A percentile compares a stretch with the other conserved stretches of the same genome.
Conservation (phyloP, 2,329 filamentous ascomycete species). For the Penicillium nordicum region DNA sequence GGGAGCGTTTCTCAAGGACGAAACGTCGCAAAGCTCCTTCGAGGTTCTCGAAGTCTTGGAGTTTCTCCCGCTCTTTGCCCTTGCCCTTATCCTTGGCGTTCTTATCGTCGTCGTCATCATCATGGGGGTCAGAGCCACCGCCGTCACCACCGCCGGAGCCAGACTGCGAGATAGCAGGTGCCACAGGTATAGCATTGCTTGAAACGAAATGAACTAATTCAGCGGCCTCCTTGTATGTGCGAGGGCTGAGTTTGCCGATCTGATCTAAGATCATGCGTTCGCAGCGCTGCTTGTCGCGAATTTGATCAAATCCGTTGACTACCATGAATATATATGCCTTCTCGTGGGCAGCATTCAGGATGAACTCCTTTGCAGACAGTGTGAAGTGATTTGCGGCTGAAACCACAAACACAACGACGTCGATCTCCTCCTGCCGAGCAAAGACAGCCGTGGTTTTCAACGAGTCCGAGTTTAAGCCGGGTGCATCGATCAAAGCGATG, state of each 20-base stretch:
- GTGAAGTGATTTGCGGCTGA: conserved; percentile 98
- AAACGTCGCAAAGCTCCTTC: conserved; percentile 88
- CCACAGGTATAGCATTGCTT: conserved; percentile 85
- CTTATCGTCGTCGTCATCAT: conserved; percentile 54
- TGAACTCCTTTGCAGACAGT: conserved; percentile 95
- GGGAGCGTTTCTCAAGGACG: conserved; percentile 89
- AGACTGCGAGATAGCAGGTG: conserved; percentile 48
- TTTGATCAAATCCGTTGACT: conserved; percentile 94
- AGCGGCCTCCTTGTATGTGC: conserved; percentile 84
- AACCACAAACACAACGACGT: conserved; percentile 97
- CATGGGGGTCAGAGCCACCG: conserved; percentile 48
- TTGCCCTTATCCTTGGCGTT: conserved; percentile 73
- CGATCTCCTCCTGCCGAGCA: conserved; percentile 95
- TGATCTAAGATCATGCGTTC: conserved; percentile 92
- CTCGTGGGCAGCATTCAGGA: conserved; percentile 89
- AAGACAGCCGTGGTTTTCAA: conserved; percentile 97
- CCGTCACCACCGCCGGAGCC: conserved; percentile 54
- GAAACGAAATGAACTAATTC: conserved; percentile 98
- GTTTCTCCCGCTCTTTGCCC: conserved; percentile 82
- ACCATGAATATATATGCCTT: conserved; percentile 99
- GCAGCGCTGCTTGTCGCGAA: conserved; percentile 85
- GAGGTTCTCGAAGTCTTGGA: conserved; percentile 82
- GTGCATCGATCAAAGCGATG: conserved; percentile 94
- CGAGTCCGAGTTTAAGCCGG: conserved; percentile 91
- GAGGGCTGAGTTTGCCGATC: conserved; percentile 79